These are phyloP conservation scores for Euphorbia schlechtendalii DNA, from an alignment of 441 rosid species.

Conservation along the genomic window DNA sequence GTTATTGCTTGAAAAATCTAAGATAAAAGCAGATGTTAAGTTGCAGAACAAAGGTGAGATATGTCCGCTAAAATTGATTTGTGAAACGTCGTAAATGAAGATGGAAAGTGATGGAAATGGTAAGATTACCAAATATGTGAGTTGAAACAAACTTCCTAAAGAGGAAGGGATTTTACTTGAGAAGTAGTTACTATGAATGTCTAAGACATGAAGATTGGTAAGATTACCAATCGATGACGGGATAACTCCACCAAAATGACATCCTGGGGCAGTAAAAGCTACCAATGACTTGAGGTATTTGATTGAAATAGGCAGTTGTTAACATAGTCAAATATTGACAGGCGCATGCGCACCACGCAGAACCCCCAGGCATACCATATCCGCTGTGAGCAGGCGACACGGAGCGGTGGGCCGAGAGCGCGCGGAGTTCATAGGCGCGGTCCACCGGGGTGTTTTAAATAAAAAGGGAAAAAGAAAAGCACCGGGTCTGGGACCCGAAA, in stretches of 20 bases:
- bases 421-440: not conserved
- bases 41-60: constrained; percentile 17
- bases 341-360: too few species aligned
- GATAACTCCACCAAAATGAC: constrained; percentile 3
- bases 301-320: constrained; percentile 7
- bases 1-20: constrained; percentile 20
- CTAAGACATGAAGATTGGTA: not conserved
- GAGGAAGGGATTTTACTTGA: constrained; percentile 16
- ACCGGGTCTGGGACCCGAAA: too few species aligned
- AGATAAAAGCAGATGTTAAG: not conserved
- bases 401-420: too few species aligned
- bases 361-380: too few species aligned
- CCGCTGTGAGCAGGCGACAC: too few species aligned
- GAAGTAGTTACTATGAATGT: constrained; percentile 40
- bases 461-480: not conserved
- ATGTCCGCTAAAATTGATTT: constrained; percentile 6
- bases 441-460: not conserved
- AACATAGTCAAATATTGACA: too few species aligned
- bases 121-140: constrained; percentile 26
- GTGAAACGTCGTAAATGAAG: too few species aligned
- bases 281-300: constrained; percentile 1
- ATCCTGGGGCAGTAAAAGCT: accelerated
- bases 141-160: constrained; percentile 11
- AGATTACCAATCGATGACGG: constrained; percentile 11
- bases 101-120: too few species aligned